phyloP scores from a whole-genome alignment of 495 filamentous ascomycete species.

The Penicillium riverlandense region DNA sequence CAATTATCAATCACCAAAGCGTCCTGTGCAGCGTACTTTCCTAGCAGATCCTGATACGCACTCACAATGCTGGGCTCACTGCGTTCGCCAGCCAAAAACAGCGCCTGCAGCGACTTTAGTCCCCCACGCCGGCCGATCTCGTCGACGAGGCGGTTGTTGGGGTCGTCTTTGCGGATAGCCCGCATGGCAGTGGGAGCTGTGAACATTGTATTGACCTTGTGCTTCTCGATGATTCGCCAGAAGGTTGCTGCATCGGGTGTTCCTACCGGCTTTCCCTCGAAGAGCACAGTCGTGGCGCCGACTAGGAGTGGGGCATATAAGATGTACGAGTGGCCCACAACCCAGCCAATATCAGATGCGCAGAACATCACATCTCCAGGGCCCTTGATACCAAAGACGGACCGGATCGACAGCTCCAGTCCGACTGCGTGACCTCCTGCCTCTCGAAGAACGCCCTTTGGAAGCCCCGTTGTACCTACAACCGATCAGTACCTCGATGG shows the following conservation, averaged over 20 bases:
- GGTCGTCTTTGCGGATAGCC: slow-evolving; percentile 81
- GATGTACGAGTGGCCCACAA: slow-evolving; percentile 80
- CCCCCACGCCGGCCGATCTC: slow-evolving; percentile 57
- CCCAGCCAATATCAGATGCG: slow-evolving; percentile 80
- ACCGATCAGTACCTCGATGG: background rate
- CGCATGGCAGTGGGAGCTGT: slow-evolving; percentile 84
- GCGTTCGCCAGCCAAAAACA: slow-evolving; percentile 85
- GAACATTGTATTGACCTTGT: slow-evolving; percentile 76
- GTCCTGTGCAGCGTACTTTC: slow-evolving; percentile 51
- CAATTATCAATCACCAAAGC: slow-evolving; percentile 84
- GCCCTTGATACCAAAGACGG: slow-evolving; percentile 71
- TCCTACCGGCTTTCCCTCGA: slow-evolving; percentile 87
- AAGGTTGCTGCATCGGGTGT: slow-evolving; percentile 83
- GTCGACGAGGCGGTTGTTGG: slow-evolving; percentile 57
- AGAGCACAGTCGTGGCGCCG: slow-evolving; percentile 80
- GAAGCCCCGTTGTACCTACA: slow-evolving; percentile 71
- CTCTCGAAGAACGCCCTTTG: slow-evolving; percentile 81
- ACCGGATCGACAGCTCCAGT: slow-evolving; percentile 67
- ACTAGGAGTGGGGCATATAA: slow-evolving; percentile 77
- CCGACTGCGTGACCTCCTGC: slow-evolving; percentile 87
- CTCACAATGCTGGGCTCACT: slow-evolving; percentile 81
- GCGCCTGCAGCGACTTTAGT: slow-evolving; percentile 55
- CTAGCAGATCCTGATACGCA: slow-evolving; percentile 67
- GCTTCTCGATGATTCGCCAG: slow-evolving; percentile 79
- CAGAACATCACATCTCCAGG: slow-evolving; percentile 81